These are phyloP conservation scores for Akanthomyces lecanii DNA, from an alignment of 2,329 filamentous ascomycete genomes.

Conservation along the genomic window DNA sequence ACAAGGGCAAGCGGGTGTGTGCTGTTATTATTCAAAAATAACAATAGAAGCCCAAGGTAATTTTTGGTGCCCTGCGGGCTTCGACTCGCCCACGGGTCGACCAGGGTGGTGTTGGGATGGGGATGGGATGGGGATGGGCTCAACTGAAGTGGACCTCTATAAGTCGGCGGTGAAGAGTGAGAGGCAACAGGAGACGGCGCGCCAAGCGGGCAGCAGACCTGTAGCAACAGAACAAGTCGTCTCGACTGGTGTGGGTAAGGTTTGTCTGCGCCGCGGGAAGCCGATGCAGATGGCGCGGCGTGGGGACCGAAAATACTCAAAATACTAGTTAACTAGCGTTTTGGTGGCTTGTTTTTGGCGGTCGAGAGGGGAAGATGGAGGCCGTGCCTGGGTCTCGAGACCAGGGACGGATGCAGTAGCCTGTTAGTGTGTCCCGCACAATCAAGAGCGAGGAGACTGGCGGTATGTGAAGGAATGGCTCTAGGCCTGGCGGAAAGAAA, in stretches of 20 bases:
- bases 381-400: conserved; percentile 4
- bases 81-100: conserved; percentile 3
- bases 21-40: conserved; percentile 14
- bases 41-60: background rate
- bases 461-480: background rate
- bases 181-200: background rate
- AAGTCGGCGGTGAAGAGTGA: conserved; percentile 16
- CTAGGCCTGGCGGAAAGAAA: background rate
- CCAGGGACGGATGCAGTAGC: conserved; percentile 10
- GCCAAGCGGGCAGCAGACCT: background rate
- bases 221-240: background rate
- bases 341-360: background rate
- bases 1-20: background rate
- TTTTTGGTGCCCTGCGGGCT: conserved; percentile 9
- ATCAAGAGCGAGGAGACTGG: background rate
- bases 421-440: background rate
- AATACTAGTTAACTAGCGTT: background rate
- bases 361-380: background rate
- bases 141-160: conserved; percentile 11
- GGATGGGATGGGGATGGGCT: conserved; percentile 12
- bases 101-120: conserved; percentile 13
- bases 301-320: conserved; percentile 1
- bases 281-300: conserved; percentile 11
- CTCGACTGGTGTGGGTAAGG: conserved; percentile 9
- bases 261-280: conserved; percentile 13